Evolutionary conservation across 2,329 filamentous ascomycete species (phyloP).

Genomic region (Lithohypha guttulata): DNA sequence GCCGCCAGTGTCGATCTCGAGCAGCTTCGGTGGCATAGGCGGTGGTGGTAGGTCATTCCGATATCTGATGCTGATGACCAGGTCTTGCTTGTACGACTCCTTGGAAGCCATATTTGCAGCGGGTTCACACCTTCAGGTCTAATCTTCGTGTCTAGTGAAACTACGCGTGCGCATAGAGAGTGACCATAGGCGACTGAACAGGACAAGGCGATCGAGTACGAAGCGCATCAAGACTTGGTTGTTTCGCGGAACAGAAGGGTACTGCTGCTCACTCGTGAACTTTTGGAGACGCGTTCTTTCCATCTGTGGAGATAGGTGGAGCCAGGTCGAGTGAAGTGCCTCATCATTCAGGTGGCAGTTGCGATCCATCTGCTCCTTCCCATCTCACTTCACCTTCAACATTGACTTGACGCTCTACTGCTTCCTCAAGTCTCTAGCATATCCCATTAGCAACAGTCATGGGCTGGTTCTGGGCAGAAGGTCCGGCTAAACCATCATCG

Average conservation of each 20-base stretch:
- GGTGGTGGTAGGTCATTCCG: conserved; percentile 92
- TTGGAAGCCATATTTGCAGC: conserved; percentile 10
- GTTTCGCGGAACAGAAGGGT: too few relatives aligned
- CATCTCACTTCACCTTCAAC: too few relatives aligned
- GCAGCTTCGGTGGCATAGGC: conserved; percentile 86
- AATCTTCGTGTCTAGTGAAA: neutral
- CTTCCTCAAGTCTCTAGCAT: too few relatives aligned
- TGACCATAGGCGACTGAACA: too few relatives aligned
- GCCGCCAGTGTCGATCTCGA: conserved; percentile 91
- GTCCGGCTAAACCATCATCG: conserved; percentile 34
- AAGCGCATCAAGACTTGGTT: too few relatives aligned
- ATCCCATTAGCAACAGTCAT: too few relatives aligned
- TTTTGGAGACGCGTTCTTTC: conserved; percentile 4
- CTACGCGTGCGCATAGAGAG: too few relatives aligned
- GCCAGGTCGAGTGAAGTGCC: neutral
- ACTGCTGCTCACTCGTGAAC: too few relatives aligned
- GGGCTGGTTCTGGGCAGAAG: conserved; percentile 64
- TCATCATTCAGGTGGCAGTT: neutral
- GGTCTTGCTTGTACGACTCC: conserved; percentile 67
- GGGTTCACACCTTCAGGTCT: neutral
- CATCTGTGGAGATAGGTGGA: neutral
- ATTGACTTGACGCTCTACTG: too few relatives aligned
- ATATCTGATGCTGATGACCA: conserved; percentile 90
- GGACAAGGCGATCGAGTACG: too few relatives aligned
- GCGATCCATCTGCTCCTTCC: neutral